Evolutionary conservation across 805 yeast species (phyloP).

Genomic region (Saccharomycopsis capsularis): DNA sequence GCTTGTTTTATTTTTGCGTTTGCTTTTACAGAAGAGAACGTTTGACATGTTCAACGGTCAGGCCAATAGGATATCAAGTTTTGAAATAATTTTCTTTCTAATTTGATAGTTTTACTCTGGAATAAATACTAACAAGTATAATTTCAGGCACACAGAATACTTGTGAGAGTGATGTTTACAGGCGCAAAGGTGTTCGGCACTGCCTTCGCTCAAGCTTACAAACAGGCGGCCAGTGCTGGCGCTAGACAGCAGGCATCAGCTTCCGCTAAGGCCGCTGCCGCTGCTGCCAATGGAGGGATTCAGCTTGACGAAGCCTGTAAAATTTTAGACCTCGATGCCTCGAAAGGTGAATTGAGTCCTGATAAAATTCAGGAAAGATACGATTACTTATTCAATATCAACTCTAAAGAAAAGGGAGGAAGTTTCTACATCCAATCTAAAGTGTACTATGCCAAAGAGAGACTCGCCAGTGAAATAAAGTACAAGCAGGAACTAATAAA

Average conservation of each 20-base stretch:
- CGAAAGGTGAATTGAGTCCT: constrained; percentile 41
- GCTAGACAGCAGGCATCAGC: constrained; percentile 59
- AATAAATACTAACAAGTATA: too few relatives aligned
- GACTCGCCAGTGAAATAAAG: constrained; percentile 72
- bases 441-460: constrained; percentile 89
- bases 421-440: constrained; percentile 90
- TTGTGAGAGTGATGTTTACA: constrained; percentile 83
- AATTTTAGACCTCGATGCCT: constrained; percentile 71
- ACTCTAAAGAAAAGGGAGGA: constrained; percentile 93
- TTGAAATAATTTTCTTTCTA: too few relatives aligned
- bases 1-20: too few relatives aligned
- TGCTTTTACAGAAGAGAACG: too few relatives aligned
- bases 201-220: constrained; percentile 95
- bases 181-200: constrained; percentile 95
- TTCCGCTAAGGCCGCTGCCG: constrained; percentile 34
- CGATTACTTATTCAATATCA: constrained; percentile 77
- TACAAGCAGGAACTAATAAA: constrained; percentile 40
- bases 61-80: too few relatives aligned
- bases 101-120: too few relatives aligned
- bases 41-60: too few relatives aligned
- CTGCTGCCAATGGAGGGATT: constrained; percentile 66
- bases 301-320: constrained; percentile 85
- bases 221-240: constrained; percentile 93
- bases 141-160: constrained; percentile 84
- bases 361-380: constrained; percentile 65